Evolutionary conservation across 495 filamentous ascomycete species (phyloP).

Genomic region (Penicillium desertorum): DNA sequence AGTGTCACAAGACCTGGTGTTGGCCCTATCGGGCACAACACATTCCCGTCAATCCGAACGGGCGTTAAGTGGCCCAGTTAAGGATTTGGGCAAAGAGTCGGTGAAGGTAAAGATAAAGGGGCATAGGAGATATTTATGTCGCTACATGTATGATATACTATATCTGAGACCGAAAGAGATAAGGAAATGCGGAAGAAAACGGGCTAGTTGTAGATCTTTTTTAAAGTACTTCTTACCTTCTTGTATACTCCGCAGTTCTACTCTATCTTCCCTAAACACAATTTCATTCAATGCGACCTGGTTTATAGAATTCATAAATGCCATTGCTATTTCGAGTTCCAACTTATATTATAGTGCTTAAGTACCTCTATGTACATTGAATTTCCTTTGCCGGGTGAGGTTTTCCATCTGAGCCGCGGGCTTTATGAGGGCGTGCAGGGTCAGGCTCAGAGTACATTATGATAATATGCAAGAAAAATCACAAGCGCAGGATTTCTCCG

Average conservation of each 20-base stretch:
- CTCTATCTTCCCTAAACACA: too few species aligned
- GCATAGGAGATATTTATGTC: not conserved
- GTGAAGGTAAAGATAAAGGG: constrained; percentile 9
- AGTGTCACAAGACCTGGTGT: not conserved
- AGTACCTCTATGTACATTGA: not conserved
- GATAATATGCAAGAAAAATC: too few species aligned
- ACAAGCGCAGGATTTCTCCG: too few species aligned
- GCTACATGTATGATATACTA: not conserved
- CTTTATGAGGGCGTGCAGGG: not conserved
- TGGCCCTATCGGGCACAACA: constrained; percentile 19
- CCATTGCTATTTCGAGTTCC: not conserved
- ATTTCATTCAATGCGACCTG: not conserved
- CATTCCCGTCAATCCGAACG: constrained; percentile 22
- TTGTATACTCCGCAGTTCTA: too few species aligned
- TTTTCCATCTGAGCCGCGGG: not conserved
- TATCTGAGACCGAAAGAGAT: not conserved
- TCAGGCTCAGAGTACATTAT: too few species aligned
- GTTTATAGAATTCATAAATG: not conserved
- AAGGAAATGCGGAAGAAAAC: not conserved
- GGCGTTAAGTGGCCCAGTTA: not conserved
- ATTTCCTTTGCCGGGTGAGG: not conserved
- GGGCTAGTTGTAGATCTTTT: not conserved
- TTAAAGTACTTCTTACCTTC: too few species aligned
- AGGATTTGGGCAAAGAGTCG: constrained; percentile 11
- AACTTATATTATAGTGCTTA: too few species aligned